phyloP scores from a whole-genome alignment of 148 eudicot species.

The Rhododendron simsii region DNA sequence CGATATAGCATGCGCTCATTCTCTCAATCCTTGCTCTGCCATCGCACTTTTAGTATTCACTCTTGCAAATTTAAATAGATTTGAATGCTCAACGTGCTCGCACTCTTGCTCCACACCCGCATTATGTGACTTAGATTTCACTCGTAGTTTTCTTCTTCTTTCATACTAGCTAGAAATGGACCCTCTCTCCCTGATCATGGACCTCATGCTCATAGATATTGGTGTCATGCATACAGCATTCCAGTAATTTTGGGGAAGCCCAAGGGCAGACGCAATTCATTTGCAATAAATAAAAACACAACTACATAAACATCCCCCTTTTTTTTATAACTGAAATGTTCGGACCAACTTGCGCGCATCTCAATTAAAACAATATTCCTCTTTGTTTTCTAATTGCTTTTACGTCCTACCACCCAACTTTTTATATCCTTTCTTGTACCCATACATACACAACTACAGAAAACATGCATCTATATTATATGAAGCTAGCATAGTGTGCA shows the following conservation, averaged over 20 bases:
- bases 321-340: too few relatives aligned
- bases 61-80: too few relatives aligned
- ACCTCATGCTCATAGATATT: constrained; percentile 9
- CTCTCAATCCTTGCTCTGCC: too few relatives aligned
- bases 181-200: constrained; percentile 11
- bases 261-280: constrained; percentile 11
- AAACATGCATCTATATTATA: neutral
- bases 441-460: neutral
- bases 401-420: neutral
- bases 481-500: neutral
- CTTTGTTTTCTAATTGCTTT: neutral
- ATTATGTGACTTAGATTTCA: too few relatives aligned
- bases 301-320: neutral
- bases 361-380: neutral
- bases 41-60: too few relatives aligned
- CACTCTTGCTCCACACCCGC: too few relatives aligned
- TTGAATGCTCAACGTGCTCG: too few relatives aligned
- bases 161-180: constrained; percentile 1
- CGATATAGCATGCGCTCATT: too few relatives aligned
- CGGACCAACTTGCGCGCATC: too few relatives aligned
- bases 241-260: neutral
- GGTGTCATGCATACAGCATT: constrained; percentile 1
- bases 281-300: constrained; percentile 6
- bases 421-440: neutral
- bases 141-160: neutral